Percentiles rank a stretch among this genome's conserved stretches.
These are phyloP conservation scores for Hymenoscyphus albidus DNA, from an alignment of 2,329 filamentous ascomycete species.

Conservation along the genomic window DNA sequence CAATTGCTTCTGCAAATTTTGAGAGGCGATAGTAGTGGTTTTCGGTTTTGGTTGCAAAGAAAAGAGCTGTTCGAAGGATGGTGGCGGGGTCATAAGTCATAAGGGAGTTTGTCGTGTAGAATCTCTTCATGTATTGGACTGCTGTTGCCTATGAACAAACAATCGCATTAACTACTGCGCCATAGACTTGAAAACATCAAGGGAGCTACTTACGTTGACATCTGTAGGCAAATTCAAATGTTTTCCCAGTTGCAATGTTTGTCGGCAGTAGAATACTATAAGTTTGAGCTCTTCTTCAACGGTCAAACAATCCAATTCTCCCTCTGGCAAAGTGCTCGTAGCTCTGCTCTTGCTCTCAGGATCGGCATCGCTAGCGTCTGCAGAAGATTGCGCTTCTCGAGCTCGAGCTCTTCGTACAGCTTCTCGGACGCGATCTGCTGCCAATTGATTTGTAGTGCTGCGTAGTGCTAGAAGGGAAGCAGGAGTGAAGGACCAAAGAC, in stretches of 20 bases:
- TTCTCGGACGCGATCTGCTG: constrained; percentile 62
- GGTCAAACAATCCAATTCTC: constrained; percentile 72
- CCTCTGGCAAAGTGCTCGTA: constrained; percentile 28
- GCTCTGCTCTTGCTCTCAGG: constrained; percentile 30
- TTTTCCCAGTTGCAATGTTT: constrained; percentile 54
- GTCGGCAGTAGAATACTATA: constrained; percentile 72
- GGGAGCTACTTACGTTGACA: constrained; percentile 48
- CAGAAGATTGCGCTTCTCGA: constrained; percentile 35
- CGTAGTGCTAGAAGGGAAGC: constrained; percentile 68
- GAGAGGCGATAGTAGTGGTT: constrained; percentile 61
- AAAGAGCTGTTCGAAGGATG: constrained; percentile 85
- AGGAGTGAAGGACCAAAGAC: constrained; percentile 87
- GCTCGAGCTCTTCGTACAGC: constrained; percentile 49
- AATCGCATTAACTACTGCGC: neutral
- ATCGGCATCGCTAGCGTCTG: constrained; percentile 32
- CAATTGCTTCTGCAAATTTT: constrained; percentile 66
- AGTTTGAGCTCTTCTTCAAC: constrained; percentile 78
- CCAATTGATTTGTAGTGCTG: constrained; percentile 72
- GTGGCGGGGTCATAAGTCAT: constrained; percentile 94
- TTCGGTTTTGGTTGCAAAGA: constrained; percentile 91
- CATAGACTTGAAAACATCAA: neutral
- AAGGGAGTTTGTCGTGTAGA: constrained; percentile 91
- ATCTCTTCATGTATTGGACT: constrained; percentile 72
- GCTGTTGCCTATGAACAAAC: constrained; percentile 35
- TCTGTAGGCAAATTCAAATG: constrained; percentile 58